These are phyloP conservation scores for Acanthamoeba triangularis DNA, from an alignment of 208 protist species.

Conservation along the genomic window DNA sequence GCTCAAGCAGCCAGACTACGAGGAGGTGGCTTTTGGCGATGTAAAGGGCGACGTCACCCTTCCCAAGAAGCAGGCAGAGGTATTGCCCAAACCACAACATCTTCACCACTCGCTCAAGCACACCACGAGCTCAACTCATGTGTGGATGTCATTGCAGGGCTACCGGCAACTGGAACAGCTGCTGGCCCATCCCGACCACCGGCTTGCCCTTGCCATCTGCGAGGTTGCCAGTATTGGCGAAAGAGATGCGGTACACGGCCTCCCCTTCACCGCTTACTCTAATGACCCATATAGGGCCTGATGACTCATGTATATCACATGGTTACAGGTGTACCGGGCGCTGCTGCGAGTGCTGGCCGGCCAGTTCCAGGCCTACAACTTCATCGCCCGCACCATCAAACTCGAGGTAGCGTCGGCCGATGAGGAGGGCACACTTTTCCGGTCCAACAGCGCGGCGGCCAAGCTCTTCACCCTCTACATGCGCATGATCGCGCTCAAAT, in stretches of 20 bases:
- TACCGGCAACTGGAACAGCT: background rate
- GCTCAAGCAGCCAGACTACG: conserved; percentile 10
- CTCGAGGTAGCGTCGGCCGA: background rate
- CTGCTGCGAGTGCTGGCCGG: background rate
- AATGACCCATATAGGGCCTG: background rate
- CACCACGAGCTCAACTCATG: background rate
- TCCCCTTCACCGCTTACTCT: background rate
- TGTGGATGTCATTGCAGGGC: background rate
- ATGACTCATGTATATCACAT: background rate
- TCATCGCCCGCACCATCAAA: background rate
- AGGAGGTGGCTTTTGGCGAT: background rate
- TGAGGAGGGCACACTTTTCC: conserved; percentile 59
- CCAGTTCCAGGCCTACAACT: background rate
- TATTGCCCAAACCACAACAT: background rate
- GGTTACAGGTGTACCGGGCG: background rate
- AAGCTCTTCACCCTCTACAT: conserved; percentile 66
- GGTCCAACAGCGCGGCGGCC: conserved; percentile 36
- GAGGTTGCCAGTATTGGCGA: background rate
- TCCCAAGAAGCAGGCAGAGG: conserved; percentile 11
- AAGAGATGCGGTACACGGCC: background rate
- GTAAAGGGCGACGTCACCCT: conserved; percentile 10
- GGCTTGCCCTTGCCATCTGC: background rate
- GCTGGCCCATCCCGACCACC: background rate
- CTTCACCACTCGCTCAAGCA: background rate
- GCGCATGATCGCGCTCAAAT: background rate